phyloP scores from a whole-genome alignment of 2,329 filamentous ascomycete species.

The Cercospora sp. region DNA sequence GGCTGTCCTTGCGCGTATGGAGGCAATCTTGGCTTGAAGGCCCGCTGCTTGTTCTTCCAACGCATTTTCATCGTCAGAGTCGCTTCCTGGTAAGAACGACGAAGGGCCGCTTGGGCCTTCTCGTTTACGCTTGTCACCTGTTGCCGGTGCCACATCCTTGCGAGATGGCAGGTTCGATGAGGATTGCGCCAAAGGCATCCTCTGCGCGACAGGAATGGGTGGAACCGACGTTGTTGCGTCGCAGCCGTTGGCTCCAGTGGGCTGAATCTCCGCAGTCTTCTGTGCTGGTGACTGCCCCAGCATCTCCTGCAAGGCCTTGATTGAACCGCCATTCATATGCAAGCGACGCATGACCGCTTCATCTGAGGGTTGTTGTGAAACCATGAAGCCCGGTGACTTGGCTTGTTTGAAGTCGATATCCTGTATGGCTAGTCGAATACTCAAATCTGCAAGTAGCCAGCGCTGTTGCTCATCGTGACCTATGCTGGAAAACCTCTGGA shows the following conservation, averaged over 20 bases:
- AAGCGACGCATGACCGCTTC: neutral
- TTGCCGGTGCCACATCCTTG: neutral
- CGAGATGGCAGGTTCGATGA: neutral
- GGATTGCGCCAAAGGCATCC: neutral
- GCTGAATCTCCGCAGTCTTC: neutral
- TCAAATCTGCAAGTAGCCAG: constrained; percentile 1
- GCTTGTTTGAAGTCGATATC: too few relatives aligned
- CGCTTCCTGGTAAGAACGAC: neutral
- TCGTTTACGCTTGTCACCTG: neutral
- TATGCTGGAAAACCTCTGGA: too few relatives aligned
- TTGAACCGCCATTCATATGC: too few relatives aligned
- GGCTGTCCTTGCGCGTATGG: constrained; percentile 19
- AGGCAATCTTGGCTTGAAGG: constrained; percentile 18
- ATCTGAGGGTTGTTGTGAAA: neutral
- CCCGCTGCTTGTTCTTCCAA: constrained; percentile 17
- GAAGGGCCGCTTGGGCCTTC: neutral
- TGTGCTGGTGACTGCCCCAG: neutral
- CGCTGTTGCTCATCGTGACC: constrained; percentile 6
- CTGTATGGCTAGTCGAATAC: neutral
- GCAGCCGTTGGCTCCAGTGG: too few relatives aligned
- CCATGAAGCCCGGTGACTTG: too few relatives aligned
- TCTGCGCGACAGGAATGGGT: too few relatives aligned
- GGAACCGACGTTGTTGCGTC: too few relatives aligned
- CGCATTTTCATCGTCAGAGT: constrained; percentile 21
- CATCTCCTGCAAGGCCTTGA: neutral